phyloP scores from a whole-genome alignment of 2,329 filamentous ascomycete genomes.

The Neurospora sp. region DNA sequence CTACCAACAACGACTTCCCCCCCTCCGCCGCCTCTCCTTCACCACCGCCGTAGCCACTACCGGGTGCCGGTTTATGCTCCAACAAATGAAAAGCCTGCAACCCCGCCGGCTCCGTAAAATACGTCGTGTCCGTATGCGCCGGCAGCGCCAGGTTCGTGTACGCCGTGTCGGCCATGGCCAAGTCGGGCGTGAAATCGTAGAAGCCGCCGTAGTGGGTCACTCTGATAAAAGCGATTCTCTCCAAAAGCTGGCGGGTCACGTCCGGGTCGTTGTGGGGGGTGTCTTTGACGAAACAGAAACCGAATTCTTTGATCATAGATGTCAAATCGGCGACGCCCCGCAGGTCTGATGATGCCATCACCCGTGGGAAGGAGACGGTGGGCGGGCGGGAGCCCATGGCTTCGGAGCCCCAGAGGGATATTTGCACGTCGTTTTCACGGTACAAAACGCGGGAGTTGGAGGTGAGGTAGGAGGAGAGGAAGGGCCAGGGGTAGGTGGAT shows the following conservation, averaged over 20 bases:
- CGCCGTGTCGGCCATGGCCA: constrained; percentile 80
- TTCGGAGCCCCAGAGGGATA: constrained; percentile 22
- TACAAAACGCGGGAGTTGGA: constrained; percentile 19
- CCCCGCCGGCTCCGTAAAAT: constrained; percentile 86
- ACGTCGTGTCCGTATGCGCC: constrained; percentile 90
- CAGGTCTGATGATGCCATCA: constrained; percentile 36
- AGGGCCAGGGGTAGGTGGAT: constrained; percentile 57
- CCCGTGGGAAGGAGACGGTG: constrained; percentile 46
- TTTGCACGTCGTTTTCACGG: constrained; percentile 22
- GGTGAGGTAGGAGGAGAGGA: constrained; percentile 41
- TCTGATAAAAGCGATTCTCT: constrained; percentile 77
- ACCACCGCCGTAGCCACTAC: neutral
- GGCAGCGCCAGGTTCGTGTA: constrained; percentile 80
- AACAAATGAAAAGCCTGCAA: constrained; percentile 90
- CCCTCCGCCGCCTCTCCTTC: constrained; percentile 33
- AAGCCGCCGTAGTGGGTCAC: constrained; percentile 80
- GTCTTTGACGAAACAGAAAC: constrained; percentile 68
- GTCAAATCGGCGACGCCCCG: constrained; percentile 53
- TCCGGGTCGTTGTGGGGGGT: constrained; percentile 57
- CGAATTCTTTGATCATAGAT: constrained; percentile 53
- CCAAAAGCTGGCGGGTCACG: constrained; percentile 64
- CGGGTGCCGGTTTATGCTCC: constrained; percentile 49
- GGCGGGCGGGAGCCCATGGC: constrained; percentile 39
- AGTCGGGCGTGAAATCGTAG: constrained; percentile 79
- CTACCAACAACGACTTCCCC: constrained; percentile 73